Evolutionary conservation across 176 grass and related monocot genomes (phyloP).

Genomic region (barley (Hordeum vulgare)): MorexV3_pseudomolecules_assembly NC_058524.1:598573108-598573607

Average conservation of each 20-base stretch:
- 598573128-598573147: constrained; percentile 27
- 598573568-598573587: constrained; percentile 28
- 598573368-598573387: constrained; percentile 17
- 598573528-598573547: constrained; percentile 33
- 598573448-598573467: constrained; percentile 1
- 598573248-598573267: constrained; percentile 17
- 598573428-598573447: constrained; percentile 1
- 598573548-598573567: constrained; percentile 33
- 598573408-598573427: constrained; percentile 16
- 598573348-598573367: not conserved
- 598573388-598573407: not conserved
- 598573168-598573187: constrained; percentile 45
- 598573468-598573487: constrained; percentile 15
- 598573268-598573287: constrained; percentile 6
- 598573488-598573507: constrained; percentile 27
- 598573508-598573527: constrained; percentile 12
- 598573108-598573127: constrained; percentile 18
- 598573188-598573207: constrained; percentile 17
- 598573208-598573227: constrained; percentile 27
- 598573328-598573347: not conserved
- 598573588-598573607: constrained; percentile 8
- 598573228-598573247: constrained; percentile 22
- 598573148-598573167: constrained; percentile 32
- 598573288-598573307: constrained; percentile 42
- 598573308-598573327: not conserved